phyloP scores from a whole-genome alignment of 805 yeast genomes.

The Cyberlindnera samutprakarnensis region DNA sequence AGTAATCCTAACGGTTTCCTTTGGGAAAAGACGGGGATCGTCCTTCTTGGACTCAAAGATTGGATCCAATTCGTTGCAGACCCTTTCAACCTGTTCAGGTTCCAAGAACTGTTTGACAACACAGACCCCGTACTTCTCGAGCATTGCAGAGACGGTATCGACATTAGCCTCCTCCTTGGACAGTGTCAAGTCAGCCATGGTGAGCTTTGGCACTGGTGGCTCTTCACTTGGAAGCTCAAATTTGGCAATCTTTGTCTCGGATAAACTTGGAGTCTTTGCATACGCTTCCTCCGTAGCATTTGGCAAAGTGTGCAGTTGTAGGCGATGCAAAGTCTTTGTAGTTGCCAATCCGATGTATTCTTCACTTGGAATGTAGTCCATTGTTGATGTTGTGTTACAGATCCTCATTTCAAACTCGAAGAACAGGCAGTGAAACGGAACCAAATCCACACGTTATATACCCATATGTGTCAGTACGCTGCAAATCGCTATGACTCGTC shows the following conservation, averaged over 20 bases:
- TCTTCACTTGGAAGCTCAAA: conserved; percentile 1
- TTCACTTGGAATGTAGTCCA: too few relatives aligned
- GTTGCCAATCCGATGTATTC: conserved; percentile 1
- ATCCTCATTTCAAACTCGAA: too few relatives aligned
- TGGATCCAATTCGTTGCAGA: conserved; percentile 1
- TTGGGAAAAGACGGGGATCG: conserved; percentile 2
- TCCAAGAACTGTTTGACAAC: background rate
- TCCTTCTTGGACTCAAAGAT: conserved; percentile 1
- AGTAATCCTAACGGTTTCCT: conserved; percentile 2
- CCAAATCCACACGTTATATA: too few relatives aligned
- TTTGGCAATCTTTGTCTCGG: conserved; percentile 1
- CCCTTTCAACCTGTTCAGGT: background rate
- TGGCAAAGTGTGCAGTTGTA: background rate
- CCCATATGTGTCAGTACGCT: too few relatives aligned
- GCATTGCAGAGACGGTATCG: background rate
- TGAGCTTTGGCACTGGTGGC: conserved; percentile 1
- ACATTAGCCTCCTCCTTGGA: conserved; percentile 1
- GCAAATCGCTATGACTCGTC: too few relatives aligned
- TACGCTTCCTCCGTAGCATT: background rate
- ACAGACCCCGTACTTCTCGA: conserved; percentile 3
- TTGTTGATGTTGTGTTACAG: too few relatives aligned
- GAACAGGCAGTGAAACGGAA: too few relatives aligned
- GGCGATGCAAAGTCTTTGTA: conserved; percentile 1
- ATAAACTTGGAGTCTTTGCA: conserved; percentile 1
- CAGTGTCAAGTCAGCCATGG: conserved; percentile 1